Evolutionary conservation across 495 filamentous ascomycete species (phyloP).

Genomic region (Xylaria curta): DNA sequence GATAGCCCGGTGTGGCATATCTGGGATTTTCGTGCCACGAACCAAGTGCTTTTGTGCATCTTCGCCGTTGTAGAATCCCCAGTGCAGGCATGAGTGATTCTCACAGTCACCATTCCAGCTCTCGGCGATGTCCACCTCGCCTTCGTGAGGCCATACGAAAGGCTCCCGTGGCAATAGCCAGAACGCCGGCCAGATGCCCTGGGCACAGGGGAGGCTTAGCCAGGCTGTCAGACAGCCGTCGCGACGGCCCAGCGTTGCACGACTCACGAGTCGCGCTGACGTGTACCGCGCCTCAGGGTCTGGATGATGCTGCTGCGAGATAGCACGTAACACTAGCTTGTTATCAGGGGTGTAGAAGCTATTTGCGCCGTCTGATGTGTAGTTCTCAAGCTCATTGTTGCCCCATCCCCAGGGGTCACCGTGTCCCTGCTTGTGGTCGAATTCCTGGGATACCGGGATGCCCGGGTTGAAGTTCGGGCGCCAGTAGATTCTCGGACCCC

Average conservation of each 20-base stretch:
- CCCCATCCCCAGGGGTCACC: conserved; percentile 53
- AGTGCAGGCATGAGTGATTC: conserved; percentile 55
- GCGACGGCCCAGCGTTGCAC: conserved; percentile 45
- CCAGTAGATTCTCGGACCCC: conserved; percentile 42
- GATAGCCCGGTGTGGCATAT: conserved; percentile 35
- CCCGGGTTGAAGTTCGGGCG: conserved; percentile 41
- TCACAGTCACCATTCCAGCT: conserved; percentile 46
- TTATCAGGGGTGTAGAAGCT: conserved; percentile 47
- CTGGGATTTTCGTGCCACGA: conserved; percentile 41
- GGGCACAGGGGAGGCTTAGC: conserved; percentile 46
- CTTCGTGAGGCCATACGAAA: conserved; percentile 62
- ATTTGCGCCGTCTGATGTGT: conserved; percentile 42
- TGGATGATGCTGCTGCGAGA: conserved; percentile 35
- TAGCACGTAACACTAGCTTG: conserved; percentile 48
- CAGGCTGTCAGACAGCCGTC: conserved; percentile 46
- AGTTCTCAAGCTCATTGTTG: conserved; percentile 54
- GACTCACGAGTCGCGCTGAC: conserved; percentile 46
- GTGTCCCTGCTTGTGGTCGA: conserved; percentile 48
- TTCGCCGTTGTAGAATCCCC: conserved; percentile 50
- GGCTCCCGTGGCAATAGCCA: conserved; percentile 53
- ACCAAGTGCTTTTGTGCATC: conserved; percentile 53
- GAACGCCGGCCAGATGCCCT: conserved; percentile 52
- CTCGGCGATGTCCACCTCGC: conserved; percentile 70
- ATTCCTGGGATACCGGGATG: conserved; percentile 39
- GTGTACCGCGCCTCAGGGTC: conserved; percentile 44